Evolutionary conservation across 176 grass and related monocot species (phyloP), one percentile per base, ranked within the genome.

Genomic region (Metroxylon sagu): DNA sequence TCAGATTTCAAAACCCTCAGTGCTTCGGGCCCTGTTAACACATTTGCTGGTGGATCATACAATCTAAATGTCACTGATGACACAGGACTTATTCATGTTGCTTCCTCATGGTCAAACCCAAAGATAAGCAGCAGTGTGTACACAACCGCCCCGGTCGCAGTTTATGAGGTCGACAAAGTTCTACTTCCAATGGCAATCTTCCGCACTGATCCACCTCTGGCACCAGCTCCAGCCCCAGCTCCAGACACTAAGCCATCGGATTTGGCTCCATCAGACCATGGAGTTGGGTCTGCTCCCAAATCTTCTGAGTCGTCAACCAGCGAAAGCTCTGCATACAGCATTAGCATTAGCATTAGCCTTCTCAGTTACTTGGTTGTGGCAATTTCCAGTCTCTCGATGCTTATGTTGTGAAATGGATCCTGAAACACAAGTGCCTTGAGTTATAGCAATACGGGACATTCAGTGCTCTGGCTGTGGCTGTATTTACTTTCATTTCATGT

Each of bases 51-150:
- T 26, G 80, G 76, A 0, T 49, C 72, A 16, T 98, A 92, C 75
- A 85, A 78, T 2, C 60, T 98, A 18, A 98, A 98, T 60, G 51
- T 89, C 30, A 92, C 84, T 6, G 79, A 92, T 35, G 29, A 83
- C 56, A 82, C 82, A 65, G 93, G 93, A 12, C 67, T 66, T 62
- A 62, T 98, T 62, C 56, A 17, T 15, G 76, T 98, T 14, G 49
- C 65, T 49, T 98, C 93, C n/a, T 77, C 75, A 71, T 98, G 93
- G 93, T 98, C 93, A n/a, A 76, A 77, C 26, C 84, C 93, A 0
- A 81, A 89, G 74, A 83, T 98, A 60, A 81, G 70, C 25, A 98
- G 93, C 75, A 88, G 87, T 17, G 93, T 98, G 48, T 81, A 69
- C 72, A 74, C 93, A 1, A 92, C 93, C 8, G 54, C 54, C 0